These are phyloP conservation scores for Trichosanthes truncata DNA, from an alignment of 306 rosid genomes.

Conservation along the genomic window DNA sequence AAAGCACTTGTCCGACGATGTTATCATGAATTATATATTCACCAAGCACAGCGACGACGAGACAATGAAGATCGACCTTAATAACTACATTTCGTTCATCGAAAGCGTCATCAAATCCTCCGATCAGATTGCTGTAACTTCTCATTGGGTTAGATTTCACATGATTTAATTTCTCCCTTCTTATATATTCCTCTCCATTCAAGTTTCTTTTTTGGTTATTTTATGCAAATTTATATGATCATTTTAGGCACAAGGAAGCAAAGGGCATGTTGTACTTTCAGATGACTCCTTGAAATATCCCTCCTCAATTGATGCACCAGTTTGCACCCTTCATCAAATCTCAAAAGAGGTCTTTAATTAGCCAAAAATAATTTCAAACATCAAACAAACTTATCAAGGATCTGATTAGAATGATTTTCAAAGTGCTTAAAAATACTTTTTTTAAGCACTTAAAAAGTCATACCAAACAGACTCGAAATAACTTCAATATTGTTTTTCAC, in stretches of 20 bases:
- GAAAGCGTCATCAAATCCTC: not conserved
- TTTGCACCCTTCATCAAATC: constrained; percentile 1
- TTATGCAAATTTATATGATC: not conserved
- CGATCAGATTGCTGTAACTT: not conserved
- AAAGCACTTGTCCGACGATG: not conserved
- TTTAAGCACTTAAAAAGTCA: too few species aligned
- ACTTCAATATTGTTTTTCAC: too few species aligned
- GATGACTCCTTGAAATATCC: not conserved
- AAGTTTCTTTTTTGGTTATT: not conserved
- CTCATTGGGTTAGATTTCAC: not conserved
- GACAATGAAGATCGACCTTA: not conserved
- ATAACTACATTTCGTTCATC: not conserved
- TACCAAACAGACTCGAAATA: too few species aligned
- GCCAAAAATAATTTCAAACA: not conserved
- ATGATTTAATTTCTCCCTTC: not conserved
- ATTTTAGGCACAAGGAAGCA: not conserved
- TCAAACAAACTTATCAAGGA: too few species aligned
- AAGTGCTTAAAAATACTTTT: too few species aligned
- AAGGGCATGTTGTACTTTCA: not conserved
- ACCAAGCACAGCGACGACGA: not conserved
- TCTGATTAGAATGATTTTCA: too few species aligned
- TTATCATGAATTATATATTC: not conserved
- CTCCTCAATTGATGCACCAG: not conserved
- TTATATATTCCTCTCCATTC: not conserved
- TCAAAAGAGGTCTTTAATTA: not conserved